Evolutionary conservation across 164 flowering plant genomes (phyloP), one percentile per base, ranked within the genome.

Genomic region (Chimonanthus praecox): DNA sequence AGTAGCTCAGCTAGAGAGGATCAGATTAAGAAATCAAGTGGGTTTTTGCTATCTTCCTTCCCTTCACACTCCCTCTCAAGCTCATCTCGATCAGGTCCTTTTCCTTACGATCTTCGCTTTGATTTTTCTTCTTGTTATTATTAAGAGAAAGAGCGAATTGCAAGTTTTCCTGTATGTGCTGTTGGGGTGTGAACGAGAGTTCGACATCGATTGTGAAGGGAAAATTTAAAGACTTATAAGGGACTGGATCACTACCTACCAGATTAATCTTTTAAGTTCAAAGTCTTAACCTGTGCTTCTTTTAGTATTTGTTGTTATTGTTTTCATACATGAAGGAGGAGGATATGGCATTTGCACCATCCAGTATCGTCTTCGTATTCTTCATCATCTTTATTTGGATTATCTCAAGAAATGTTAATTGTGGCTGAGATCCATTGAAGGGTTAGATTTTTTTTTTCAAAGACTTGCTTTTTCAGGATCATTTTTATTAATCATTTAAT

Each of bases 1-100:
- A 3, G 98, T 94, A 71, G 98, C 98, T 70, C 97, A 94, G 80
- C 77, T 94, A 64, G 98, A 94, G 87, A 90, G 89, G 83, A 90
- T 94, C 82, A 87, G 97, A 80, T 74, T 94, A 75, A 88, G 85
- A 77, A 83, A 87, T 61, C 90, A 92, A 79, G 72, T 88, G 81
- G 88, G 82, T 49, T 79, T 78, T 67, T 68, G 44, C 47, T 78
- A 77, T 63, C 76, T 82, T 71, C 82, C 85, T 61, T 68, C 82
- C 21, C 69, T 77, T 78, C 83, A 72, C 44, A 54, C 16, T 73
- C 81, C 82, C n/a, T 61, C 76, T 67, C 80, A 82, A 11, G 48
- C 78, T 15, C 71, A 70, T 78, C 69, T 82, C 80, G 78, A 69
- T 70, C 86, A 82, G 85, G 88, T 79, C n/a, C 48, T 64, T 79